Conservation (phyloP, 2,329 filamentous ascomycete species). For the Neopestalotiopsis rosae region DNA sequence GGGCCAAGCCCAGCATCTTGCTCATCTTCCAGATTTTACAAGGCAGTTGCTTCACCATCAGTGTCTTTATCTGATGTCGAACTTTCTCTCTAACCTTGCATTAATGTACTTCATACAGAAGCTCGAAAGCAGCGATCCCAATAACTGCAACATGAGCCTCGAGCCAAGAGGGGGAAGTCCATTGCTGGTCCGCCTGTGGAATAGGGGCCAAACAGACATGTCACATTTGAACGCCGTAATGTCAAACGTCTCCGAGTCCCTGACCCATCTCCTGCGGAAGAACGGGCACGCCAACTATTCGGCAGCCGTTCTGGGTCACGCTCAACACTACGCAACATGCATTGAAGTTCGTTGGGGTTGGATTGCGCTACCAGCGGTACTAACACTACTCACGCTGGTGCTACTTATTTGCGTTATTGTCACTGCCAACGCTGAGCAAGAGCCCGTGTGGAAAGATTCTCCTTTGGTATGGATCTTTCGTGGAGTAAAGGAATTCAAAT, state of each 20-base stretch:
- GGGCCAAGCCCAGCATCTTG: too few relatives aligned
- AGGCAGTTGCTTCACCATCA: background rate
- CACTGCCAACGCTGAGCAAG: background rate
- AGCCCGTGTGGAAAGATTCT: slow-evolving; percentile 15
- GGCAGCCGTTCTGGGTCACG: background rate
- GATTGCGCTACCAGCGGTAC: slow-evolving; percentile 12
- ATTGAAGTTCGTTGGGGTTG: slow-evolving; percentile 17
- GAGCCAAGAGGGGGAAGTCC: background rate
- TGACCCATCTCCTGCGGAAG: slow-evolving; percentile 10
- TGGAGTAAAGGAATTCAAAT: background rate
- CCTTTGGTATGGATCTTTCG: slow-evolving; percentile 12
- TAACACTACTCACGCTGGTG: background rate
- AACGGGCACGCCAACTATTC: slow-evolving; percentile 8
- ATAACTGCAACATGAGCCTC: too few relatives aligned
- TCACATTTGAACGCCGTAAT: background rate
- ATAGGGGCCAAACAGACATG: slow-evolving; percentile 3
- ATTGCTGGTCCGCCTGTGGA: background rate
- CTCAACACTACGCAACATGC: background rate
- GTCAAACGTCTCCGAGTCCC: background rate
- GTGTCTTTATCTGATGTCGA: background rate
- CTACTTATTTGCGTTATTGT: background rate
- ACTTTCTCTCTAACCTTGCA: too few relatives aligned
- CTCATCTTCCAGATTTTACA: too few relatives aligned
- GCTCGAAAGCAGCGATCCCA: too few relatives aligned
- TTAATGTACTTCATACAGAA: too few relatives aligned